A percentile compares a stretch with the other conserved stretches of the same genome.
Evolutionary conservation across 1,139 yeast genomes (phyloP).

Genomic region (Yamadazyma epiphylla): DNA sequence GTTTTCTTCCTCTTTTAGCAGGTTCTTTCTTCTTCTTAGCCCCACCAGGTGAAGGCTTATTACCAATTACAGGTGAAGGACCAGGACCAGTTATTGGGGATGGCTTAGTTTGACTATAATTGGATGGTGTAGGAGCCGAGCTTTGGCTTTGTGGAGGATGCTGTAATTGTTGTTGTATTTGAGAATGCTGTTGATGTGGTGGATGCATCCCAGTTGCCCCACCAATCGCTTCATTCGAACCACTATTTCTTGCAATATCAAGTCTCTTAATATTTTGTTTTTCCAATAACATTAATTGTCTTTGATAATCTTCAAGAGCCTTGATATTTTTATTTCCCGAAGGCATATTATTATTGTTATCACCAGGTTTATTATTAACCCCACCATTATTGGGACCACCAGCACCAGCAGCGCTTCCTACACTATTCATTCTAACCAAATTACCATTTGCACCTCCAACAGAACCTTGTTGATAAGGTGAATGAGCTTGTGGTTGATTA

Average conservation of each 20-base stretch:
- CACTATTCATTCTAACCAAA: conserved; percentile 15
- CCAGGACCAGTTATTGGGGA: conserved; percentile 21
- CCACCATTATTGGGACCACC: conserved; percentile 7
- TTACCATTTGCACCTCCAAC: no score
- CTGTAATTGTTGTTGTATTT: conserved; percentile 2
- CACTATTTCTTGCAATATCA: conserved; percentile 44
- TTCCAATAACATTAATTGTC: conserved; percentile 68
- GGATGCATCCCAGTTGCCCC: conserved; percentile 23
- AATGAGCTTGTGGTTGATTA: conserved; percentile 11
- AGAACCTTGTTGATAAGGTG: conserved; percentile 10
- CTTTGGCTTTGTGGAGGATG: conserved; percentile 1
- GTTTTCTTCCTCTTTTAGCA: conserved; percentile 33
- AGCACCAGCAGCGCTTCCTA: conserved; percentile 6
- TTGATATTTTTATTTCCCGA: conserved; percentile 26
- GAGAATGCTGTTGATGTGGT: conserved; percentile 12
- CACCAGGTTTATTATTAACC: conserved; percentile 6
- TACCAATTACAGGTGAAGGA: conserved; percentile 31
- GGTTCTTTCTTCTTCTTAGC: conserved; percentile 25
- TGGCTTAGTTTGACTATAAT: conserved; percentile 7
- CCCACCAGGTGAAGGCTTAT: conserved; percentile 35
- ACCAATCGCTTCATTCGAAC: conserved; percentile 15
- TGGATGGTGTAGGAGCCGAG: neutral
- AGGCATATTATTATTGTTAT: conserved; percentile 1
- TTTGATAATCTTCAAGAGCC: conserved; percentile 69
- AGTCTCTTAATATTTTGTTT: conserved; percentile 66